Percentiles rank a stretch among this genome's conserved stretches.
Conservation (phyloP, 164 flowering plant species). For the Buxus sempervirens region DNA sequence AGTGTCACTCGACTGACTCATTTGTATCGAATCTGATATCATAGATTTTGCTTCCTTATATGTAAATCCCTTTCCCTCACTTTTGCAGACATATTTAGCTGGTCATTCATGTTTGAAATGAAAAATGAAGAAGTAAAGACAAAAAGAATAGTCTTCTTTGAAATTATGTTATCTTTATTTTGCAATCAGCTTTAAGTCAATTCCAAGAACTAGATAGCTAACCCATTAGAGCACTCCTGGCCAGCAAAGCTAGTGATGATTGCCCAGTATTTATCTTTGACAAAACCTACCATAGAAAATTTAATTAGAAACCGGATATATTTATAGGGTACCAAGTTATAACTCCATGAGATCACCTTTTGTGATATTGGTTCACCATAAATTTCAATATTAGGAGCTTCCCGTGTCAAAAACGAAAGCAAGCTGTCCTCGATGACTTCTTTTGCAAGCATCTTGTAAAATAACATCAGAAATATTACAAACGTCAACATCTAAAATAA, state of each 20-base stretch:
- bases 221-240: constrained; percentile 86
- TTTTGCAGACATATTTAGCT: constrained; percentile 78
- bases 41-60: constrained; percentile 61
- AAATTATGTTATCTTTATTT: neutral
- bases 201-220: constrained; percentile 23
- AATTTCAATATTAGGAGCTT: constrained; percentile 55
- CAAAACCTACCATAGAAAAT: constrained; percentile 46
- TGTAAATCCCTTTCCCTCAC: constrained; percentile 71
- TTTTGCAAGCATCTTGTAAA: constrained; percentile 85
- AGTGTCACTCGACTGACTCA: constrained; percentile 62
- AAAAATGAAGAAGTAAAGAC: neutral
- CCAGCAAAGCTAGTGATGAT: constrained; percentile 75
- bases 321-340: constrained; percentile 1
- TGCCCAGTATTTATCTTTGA: constrained; percentile 75
- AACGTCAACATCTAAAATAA: neutral
- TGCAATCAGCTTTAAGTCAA: no score
- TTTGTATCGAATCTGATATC: constrained; percentile 66
- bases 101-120: constrained; percentile 8
- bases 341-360: constrained; percentile 41
- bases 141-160: neutral
- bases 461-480: constrained; percentile 5
- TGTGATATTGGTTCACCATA: constrained; percentile 54
- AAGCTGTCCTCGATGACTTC: constrained; percentile 78
- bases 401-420: constrained; percentile 61
- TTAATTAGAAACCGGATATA: constrained; percentile 12